phyloP scores from a whole-genome alignment of 108 stramenopile species.

The Fistulifera solaris region DNA sequence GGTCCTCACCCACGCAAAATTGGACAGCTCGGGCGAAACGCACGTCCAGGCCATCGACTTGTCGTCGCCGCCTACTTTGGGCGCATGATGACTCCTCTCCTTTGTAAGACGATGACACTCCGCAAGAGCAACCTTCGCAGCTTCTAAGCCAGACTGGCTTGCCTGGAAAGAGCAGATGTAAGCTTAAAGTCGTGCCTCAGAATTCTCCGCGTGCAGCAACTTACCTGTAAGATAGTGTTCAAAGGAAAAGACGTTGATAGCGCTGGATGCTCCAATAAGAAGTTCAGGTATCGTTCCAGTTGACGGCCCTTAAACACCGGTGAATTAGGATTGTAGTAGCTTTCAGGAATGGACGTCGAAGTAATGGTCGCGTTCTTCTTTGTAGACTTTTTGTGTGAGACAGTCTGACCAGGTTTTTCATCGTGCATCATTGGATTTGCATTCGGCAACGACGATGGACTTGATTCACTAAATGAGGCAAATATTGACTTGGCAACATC shows the following conservation, averaged over 20 bases:
- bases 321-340: constrained; percentile 48
- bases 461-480: constrained; percentile 21
- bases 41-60: constrained; percentile 10
- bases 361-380: neutral
- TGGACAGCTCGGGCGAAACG: constrained; percentile 23
- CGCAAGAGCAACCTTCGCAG: constrained; percentile 61
- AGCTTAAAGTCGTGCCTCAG: neutral
- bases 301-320: constrained; percentile 32
- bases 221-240: constrained; percentile 64
- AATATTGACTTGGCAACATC: constrained; percentile 55
- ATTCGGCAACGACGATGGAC: neutral
- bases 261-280: constrained; percentile 70
- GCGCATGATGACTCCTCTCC: constrained; percentile 30
- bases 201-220: neutral
- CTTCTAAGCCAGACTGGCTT: constrained; percentile 82
- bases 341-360: constrained; percentile 19
- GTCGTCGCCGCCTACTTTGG: constrained; percentile 27
- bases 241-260: constrained; percentile 78
- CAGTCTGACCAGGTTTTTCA: neutral
- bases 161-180: constrained; percentile 23
- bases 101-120: constrained; percentile 40
- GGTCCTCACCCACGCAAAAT: constrained; percentile 74
- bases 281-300: constrained; percentile 75
- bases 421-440: neutral
- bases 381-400: neutral